These are phyloP conservation scores for Scenedesmus sp. DNA, from an alignment of 163 green algal genomes.

Conservation along the genomic window DNA sequence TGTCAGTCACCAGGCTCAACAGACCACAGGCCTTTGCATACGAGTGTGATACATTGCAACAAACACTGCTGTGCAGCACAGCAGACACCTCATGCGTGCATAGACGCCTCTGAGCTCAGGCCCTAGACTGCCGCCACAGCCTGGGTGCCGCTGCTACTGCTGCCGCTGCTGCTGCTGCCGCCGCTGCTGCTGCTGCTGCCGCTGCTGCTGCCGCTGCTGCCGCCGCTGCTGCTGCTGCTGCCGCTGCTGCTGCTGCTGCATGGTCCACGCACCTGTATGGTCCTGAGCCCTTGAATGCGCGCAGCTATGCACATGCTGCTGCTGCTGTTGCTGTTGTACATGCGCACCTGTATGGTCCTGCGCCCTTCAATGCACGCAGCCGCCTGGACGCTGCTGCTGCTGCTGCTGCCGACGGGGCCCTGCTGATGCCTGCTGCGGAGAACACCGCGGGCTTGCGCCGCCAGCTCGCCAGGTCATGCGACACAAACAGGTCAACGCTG, in stretches of 20 bases:
- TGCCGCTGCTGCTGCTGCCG: neutral
- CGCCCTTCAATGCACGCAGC: neutral
- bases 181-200: too few relatives aligned
- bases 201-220: neutral
- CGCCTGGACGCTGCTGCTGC: neutral
- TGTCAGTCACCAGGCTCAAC: too few relatives aligned
- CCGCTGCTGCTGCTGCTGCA: neutral
- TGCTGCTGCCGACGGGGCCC: neutral
- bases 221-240: neutral
- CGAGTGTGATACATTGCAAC: too few relatives aligned
- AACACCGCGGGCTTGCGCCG: constrained; percentile 23
- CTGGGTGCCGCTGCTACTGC: too few relatives aligned
- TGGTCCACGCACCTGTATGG: constrained; percentile 8
- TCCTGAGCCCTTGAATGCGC: neutral
- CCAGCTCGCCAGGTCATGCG: constrained; percentile 39
- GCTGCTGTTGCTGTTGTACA: neutral
- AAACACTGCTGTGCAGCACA: too few relatives aligned
- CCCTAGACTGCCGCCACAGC: too few relatives aligned
- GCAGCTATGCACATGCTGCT: neutral
- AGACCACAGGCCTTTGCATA: too few relatives aligned
- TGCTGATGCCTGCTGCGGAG: neutral
- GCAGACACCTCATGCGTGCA: too few relatives aligned
- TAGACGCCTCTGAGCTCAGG: too few relatives aligned
- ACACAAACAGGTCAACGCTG: constrained; percentile 29
- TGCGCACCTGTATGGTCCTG: constrained; percentile 23